Evolutionary conservation across 768 basidiomycete species (phyloP).

Genomic region (Agaricus subrufescens): DNA sequence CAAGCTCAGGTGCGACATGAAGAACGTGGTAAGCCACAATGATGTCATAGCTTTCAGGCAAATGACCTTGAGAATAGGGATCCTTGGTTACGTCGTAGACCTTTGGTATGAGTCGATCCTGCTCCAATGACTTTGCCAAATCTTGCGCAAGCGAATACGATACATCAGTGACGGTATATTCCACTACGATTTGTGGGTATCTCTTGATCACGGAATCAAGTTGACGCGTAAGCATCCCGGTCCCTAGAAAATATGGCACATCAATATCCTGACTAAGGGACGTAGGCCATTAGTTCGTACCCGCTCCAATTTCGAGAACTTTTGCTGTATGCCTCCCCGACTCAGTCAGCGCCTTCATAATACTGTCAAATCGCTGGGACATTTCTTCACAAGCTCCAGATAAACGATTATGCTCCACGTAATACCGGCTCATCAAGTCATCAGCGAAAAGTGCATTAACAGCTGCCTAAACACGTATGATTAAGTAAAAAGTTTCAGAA

Average conservation of each 20-base stretch:
- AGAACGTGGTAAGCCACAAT: slow-evolving; percentile 2
- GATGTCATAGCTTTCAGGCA: neutral
- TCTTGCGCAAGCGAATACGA: slow-evolving; percentile 1
- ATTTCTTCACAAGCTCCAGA: neutral
- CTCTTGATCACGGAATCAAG: neutral
- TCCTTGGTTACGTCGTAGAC: neutral
- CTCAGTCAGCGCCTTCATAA: neutral
- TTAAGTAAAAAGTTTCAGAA: neutral
- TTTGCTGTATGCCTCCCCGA: neutral
- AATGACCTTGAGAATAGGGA: neutral
- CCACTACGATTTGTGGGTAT: neutral
- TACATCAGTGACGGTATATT: slow-evolving; percentile 1
- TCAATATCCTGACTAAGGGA: too few relatives aligned
- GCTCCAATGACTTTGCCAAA: neutral
- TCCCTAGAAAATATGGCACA: neutral
- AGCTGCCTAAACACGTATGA: neutral
- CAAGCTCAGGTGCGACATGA: neutral
- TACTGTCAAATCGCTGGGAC: neutral
- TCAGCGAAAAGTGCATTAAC: neutral
- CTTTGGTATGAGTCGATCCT: neutral
- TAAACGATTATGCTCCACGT: neutral
- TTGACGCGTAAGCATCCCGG: neutral
- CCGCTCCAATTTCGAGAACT: slow-evolving; percentile 2
- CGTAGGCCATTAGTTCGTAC: neutral
- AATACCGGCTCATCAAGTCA: neutral